A percentile compares a stretch with the other conserved stretches of the same genome.
These are phyloP conservation scores for Aspergillus luchuensis DNA, from an alignment of 2,329 filamentous ascomycete genomes.

Conservation along the genomic window DNA sequence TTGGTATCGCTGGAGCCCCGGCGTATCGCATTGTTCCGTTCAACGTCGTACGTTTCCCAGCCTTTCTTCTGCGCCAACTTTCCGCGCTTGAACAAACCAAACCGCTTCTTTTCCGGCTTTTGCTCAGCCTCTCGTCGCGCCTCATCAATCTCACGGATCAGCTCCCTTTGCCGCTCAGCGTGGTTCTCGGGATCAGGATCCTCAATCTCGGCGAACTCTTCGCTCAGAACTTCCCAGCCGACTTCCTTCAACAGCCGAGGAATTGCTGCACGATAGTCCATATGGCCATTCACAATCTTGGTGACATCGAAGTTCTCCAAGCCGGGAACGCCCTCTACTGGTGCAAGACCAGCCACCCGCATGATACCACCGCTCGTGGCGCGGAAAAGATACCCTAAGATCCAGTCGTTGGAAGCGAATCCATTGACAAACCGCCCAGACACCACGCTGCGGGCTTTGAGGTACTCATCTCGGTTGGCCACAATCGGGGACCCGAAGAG, in stretches of 20 bases:
- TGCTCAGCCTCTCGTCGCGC: conserved; percentile 83
- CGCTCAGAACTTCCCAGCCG: conserved; percentile 87
- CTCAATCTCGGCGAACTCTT: conserved; percentile 95
- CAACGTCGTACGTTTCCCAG: conserved; percentile 91
- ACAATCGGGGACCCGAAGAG: conserved; percentile 91
- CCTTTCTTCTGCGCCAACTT: conserved; percentile 75
- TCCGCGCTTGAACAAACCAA: conserved; percentile 79
- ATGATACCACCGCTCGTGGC: conserved; percentile 91
- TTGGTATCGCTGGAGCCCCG: conserved; percentile 30
- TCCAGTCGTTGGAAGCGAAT: conserved; percentile 95
- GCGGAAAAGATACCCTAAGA: conserved; percentile 91
- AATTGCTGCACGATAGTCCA: conserved; percentile 95
- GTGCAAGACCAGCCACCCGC: conserved; percentile 78
- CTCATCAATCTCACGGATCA: conserved; percentile 96
- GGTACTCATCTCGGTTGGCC: conserved; percentile 85
- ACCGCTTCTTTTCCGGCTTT: conserved; percentile 71
- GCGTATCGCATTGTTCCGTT: conserved; percentile 35
- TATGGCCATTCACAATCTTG: conserved; percentile 82
- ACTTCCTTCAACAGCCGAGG: conserved; percentile 82
- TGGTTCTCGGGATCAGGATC: conserved; percentile 97
- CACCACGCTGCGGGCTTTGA: conserved; percentile 78
- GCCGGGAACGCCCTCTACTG: conserved; percentile 73
- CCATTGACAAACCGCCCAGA: conserved; percentile 93
- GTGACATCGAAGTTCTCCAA: conserved; percentile 91
- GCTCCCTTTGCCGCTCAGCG: conserved; percentile 78